These are phyloP conservation scores for slime mould (Dictyostelium discoideum) DNA, from an alignment of 78 protist species.

Conservation along the genomic window dicty_2.7 NC_007088.5:1967501-1968000, in stretches of 20 bases:
- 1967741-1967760: neutral
- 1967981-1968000: neutral
- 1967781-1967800: neutral
- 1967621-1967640: neutral
- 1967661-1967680: neutral
- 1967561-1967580: neutral
- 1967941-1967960: no score
- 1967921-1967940: neutral
- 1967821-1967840: neutral
- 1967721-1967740: neutral
- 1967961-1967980: neutral
- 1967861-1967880: neutral
- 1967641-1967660: neutral
- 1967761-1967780: neutral
- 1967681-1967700: no score
- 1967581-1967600: neutral
- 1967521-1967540: neutral
- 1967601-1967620: neutral
- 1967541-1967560: neutral
- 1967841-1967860: neutral
- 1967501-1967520: neutral
- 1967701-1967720: neutral
- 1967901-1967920: neutral
- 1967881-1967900: neutral
- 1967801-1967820: neutral